Base-by-base conservation (phyloP, 805 yeast species). In the Saccharomycopsis sp. region DNA sequence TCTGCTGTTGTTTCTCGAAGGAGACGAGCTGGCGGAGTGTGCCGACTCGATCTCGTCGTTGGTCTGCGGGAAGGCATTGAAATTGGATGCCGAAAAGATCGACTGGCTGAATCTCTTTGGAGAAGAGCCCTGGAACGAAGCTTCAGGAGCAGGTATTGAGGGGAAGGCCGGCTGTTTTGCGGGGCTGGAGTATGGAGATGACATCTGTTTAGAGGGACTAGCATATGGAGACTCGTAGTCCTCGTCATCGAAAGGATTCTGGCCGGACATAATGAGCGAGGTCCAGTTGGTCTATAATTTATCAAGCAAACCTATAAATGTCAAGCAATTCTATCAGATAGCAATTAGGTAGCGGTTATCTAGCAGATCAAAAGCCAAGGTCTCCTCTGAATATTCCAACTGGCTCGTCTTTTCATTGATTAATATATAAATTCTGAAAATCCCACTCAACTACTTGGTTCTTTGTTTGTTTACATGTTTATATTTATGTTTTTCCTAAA, bases 181-280 rank as follows among this genome's bases (percentile, higher is more conserved):
- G 22, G 65, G 65, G 41, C 60, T 59, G 7, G 9, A 23, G 24
- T 49, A 44, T 44, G 49, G 49, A 29, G 38, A 29, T 12, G 12
- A 29, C 5, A 29, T 12, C 38, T 5, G 38, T 29, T 29, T 29
- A 7, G 38, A 29, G 38, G 38, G 38, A 29, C 38, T 41, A 38
- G 17, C 61, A 61, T 23, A 62, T 50, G 53, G 61, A 55, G 55
- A 58, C 41, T 60, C 63, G 56, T 61, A 62, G 24, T 65, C 67
- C 55, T 68, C 70, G 60, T 61, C 59, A 9, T 69, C 69, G 56
- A 68, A 69, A 0, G 72, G 72, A 35, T 64, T 65, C 12, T 44
- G 49, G 19, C 20, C 49, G 8, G 49, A 44, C 49, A 44, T 44
- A 5, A 17, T 44, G 22, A 3, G 7, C 22, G 22, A 3, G 3